Conservation (phyloP, 495 filamentous ascomycete genomes). For the Echria macrotheca region DNA sequence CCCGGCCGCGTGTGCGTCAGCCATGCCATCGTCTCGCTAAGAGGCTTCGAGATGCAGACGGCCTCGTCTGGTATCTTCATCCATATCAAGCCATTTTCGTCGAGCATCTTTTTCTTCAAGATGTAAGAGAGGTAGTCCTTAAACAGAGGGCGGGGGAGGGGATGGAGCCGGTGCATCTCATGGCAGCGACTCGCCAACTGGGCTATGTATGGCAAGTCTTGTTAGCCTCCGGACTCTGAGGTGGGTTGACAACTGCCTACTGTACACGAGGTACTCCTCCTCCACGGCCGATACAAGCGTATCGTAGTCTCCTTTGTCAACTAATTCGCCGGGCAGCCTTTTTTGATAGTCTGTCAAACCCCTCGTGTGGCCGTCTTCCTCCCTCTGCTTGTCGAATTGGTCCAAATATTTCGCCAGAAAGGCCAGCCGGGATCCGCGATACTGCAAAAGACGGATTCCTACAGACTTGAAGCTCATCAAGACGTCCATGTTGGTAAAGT, state of each 20-base stretch:
- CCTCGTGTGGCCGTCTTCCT: not conserved
- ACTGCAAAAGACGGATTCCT: not conserved
- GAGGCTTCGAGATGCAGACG: too few species aligned
- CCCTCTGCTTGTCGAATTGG: not conserved
- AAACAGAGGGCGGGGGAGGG: too few species aligned
- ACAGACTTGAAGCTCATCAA: not conserved
- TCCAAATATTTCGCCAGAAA: not conserved
- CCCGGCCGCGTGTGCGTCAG: too few species aligned
- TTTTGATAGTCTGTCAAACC: constrained; percentile 3
- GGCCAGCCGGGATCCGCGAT: not conserved
- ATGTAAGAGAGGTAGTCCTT: too few species aligned
- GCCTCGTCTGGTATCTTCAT: too few species aligned
- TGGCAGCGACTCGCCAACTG: not conserved
- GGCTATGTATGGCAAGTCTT: too few species aligned
- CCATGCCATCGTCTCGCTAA: too few species aligned
- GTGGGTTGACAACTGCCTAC: too few species aligned
- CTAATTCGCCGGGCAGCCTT: not conserved
- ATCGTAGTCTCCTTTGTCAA: not conserved
- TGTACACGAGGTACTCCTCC: too few species aligned
- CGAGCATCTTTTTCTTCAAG: too few species aligned
- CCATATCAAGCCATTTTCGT: too few species aligned
- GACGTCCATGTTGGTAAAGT: not conserved
- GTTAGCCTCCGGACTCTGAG: too few species aligned
- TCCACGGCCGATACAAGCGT: not conserved
- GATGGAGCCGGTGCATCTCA: not conserved